Percentiles rank a stretch among this genome's conserved stretches.
phyloP scores from a whole-genome alignment of 768 basidiomycete genomes.

The Mycena polygramma region DNA sequence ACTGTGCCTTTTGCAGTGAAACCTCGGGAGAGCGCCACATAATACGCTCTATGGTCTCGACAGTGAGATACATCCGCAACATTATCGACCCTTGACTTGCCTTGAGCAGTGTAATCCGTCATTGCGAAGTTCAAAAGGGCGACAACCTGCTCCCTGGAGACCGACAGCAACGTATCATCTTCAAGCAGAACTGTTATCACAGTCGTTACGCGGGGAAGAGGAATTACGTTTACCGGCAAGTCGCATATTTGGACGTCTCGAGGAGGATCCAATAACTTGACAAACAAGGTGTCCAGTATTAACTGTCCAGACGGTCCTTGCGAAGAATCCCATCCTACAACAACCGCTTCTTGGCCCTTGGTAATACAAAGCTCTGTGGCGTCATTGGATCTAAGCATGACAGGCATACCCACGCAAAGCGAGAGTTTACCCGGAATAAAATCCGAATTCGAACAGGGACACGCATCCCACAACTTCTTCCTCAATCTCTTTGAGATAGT shows the following conservation, averaged over 20 bases:
- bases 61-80: not conserved
- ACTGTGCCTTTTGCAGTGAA: not conserved
- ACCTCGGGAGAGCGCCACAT: not conserved
- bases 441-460: too few species aligned
- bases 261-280: not conserved
- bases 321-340: not conserved
- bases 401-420: not conserved
- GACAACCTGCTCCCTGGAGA: not conserved
- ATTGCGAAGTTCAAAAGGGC: not conserved
- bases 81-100: not conserved
- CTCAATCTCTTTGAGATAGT: too few species aligned
- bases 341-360: not conserved
- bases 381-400: not conserved
- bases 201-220: not conserved
- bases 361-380: constrained; percentile 5
- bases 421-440: too few species aligned
- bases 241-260: not conserved
- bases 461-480: too few species aligned
- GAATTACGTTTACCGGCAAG: not conserved
- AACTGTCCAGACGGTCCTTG: not conserved
- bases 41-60: not conserved
- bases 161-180: constrained; percentile 1
- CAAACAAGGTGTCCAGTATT: not conserved
- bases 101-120: not conserved
- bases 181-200: not conserved